phyloP scores from a whole-genome alignment of 2,329 filamentous ascomycete genomes.

The Parafenestella ontariensis region DNA sequence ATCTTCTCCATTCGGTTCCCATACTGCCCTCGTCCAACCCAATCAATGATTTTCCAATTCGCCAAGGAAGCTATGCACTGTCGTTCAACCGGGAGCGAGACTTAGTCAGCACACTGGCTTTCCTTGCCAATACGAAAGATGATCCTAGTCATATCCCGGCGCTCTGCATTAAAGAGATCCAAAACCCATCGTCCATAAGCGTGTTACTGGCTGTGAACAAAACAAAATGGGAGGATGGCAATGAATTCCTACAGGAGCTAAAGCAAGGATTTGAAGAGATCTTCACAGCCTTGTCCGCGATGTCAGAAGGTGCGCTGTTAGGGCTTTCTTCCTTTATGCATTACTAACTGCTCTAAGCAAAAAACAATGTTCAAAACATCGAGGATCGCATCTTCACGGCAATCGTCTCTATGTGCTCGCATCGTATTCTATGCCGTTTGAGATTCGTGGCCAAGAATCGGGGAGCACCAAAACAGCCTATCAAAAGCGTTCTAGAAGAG shows the following conservation, averaged over 20 bases:
- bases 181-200: neutral
- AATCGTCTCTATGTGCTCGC: constrained; percentile 19
- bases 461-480: neutral
- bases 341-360: neutral
- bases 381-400: constrained; percentile 12
- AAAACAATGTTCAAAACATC: neutral
- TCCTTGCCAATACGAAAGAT: constrained; percentile 6
- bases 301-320: constrained; percentile 1
- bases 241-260: neutral
- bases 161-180: constrained; percentile 9
- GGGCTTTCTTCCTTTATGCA: neutral
- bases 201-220: constrained; percentile 12
- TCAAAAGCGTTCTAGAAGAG: constrained; percentile 4
- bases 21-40: constrained; percentile 2
- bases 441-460: constrained; percentile 7
- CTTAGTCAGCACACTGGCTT: constrained; percentile 8
- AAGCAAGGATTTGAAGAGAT: constrained; percentile 2
- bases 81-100: constrained; percentile 1
- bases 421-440: constrained; percentile 16
- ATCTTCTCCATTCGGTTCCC: constrained; percentile 7
- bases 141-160: constrained; percentile 14
- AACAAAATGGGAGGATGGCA: neutral
- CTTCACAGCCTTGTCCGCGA: neutral
- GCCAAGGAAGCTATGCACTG: constrained; percentile 2
- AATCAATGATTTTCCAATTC: neutral